phyloP scores from a whole-genome alignment of 306 rosid species.

The Begonia peltatifolia region DNA sequence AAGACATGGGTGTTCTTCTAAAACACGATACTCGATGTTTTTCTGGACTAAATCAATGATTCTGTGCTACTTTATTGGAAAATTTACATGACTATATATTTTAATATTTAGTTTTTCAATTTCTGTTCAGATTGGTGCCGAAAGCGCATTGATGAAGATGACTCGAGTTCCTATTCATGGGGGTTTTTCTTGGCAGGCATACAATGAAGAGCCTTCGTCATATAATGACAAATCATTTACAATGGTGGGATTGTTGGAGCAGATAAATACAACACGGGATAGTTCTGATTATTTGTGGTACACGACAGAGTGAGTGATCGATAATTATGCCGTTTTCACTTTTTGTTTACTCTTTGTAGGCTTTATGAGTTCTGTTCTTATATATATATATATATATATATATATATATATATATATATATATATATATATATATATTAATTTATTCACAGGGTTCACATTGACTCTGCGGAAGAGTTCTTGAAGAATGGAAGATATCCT shows the following conservation, averaged over 20 bases:
- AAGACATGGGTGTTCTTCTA: too few relatives aligned
- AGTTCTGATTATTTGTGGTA: slow-evolving; percentile 91
- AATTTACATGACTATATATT: neutral
- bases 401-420: too few relatives aligned
- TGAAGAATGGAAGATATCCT: slow-evolving; percentile 51
- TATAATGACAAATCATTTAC: slow-evolving; percentile 62
- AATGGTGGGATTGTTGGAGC: slow-evolving; percentile 67
- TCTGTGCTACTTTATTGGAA: too few relatives aligned
- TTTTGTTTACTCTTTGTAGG: neutral
- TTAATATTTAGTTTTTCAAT: neutral
- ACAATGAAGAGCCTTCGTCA: slow-evolving; percentile 62
- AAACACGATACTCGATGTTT: too few relatives aligned
- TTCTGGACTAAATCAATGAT: too few relatives aligned
- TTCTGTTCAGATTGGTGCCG: slow-evolving; percentile 58
- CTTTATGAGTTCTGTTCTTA: neutral
- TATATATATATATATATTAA: too few relatives aligned
- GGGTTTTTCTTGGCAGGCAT: slow-evolving; percentile 76
- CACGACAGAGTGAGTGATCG: slow-evolving; percentile 82
- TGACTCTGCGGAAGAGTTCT: slow-evolving; percentile 46
- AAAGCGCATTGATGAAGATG: slow-evolving; percentile 81
- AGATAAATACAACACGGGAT: slow-evolving; percentile 89
- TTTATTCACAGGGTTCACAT: slow-evolving; percentile 37
- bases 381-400: too few relatives aligned
- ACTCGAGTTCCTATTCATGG: slow-evolving; percentile 72
- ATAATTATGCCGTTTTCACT: neutral